Percentiles rank a stretch among this genome's conserved stretches.
These are phyloP conservation scores for Nevesoporus exiguus DNA, from an alignment of 768 basidiomycete species.

Conservation along the genomic window DNA sequence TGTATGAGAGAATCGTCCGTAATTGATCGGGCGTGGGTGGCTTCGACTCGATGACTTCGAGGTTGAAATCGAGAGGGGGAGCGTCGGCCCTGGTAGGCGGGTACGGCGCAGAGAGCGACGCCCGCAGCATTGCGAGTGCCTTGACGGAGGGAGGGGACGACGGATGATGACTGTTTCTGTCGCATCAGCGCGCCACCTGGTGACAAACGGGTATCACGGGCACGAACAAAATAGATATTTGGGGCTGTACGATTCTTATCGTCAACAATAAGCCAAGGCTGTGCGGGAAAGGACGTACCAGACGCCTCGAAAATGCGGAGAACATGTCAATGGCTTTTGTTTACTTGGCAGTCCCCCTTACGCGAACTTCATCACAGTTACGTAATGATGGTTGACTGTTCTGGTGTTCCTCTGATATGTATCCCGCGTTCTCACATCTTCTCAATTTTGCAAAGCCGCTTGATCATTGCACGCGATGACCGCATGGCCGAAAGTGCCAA, in stretches of 20 bases:
- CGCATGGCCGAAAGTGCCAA: slow-evolving; percentile 8
- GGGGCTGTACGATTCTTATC: slow-evolving; percentile 36
- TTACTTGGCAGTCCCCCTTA: not conserved
- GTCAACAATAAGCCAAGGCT: not conserved
- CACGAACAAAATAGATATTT: slow-evolving; percentile 66
- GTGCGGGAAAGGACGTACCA: slow-evolving; percentile 25
- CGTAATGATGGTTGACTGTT: slow-evolving; percentile 2
- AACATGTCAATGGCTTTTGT: slow-evolving; percentile 25
- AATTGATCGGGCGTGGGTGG: slow-evolving; percentile 69
- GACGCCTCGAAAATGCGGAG: slow-evolving; percentile 35
- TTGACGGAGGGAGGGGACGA: slow-evolving; percentile 61
- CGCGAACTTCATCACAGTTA: not conserved
- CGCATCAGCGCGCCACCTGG: slow-evolving; percentile 8
- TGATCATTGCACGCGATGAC: slow-evolving; percentile 7
- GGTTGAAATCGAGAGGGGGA: slow-evolving; percentile 61
- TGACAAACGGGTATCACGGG: not conserved
- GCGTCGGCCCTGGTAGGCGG: slow-evolving; percentile 47
- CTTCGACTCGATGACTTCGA: slow-evolving; percentile 65
- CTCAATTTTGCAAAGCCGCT: not conserved
- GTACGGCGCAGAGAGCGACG: slow-evolving; percentile 58
- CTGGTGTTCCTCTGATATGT: too few relatives aligned
- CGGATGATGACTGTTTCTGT: slow-evolving; percentile 52
- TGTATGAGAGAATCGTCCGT: slow-evolving; percentile 60
- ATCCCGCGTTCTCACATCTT: not conserved
- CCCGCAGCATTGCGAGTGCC: slow-evolving; percentile 57